phyloP scores from a whole-genome alignment of 331 rosid species.

The Dryas integrifolia region DNA sequence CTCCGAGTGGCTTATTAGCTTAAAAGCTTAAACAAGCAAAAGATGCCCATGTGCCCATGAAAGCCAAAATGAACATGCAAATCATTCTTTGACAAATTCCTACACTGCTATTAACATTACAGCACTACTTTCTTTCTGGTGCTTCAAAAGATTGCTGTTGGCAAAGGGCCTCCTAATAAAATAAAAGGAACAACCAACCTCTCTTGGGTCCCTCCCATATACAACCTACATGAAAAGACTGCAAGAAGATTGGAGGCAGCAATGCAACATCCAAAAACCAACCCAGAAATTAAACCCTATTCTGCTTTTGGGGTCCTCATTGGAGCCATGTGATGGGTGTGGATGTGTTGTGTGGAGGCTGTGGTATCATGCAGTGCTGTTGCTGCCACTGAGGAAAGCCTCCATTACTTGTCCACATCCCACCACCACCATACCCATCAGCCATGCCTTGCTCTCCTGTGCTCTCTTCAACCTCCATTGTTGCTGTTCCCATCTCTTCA shows the following conservation, averaged over 20 bases:
- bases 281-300: background rate
- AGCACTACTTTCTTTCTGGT: background rate
- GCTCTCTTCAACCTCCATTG: conserved; percentile 56
- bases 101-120: background rate
- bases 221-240: background rate
- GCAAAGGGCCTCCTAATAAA: background rate
- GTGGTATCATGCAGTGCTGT: conserved; percentile 72
- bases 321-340: conserved; percentile 70
- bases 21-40: too few relatives aligned
- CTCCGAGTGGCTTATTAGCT: too few relatives aligned
- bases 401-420: conserved; percentile 27
- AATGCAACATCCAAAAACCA: background rate
- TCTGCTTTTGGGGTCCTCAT: conserved; percentile 22
- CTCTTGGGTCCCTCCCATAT: background rate
- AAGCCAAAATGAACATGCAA: background rate
- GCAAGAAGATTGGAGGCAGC: background rate
- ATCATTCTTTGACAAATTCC: background rate
- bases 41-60: too few relatives aligned
- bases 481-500: conserved; percentile 37
- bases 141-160: background rate
- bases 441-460: background rate
- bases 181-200: too few relatives aligned
- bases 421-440: conserved; percentile 25
- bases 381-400: conserved; percentile 57
- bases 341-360: conserved; percentile 59